These are phyloP conservation scores for Porogramme epimiltina DNA, from an alignment of 1,284 basidiomycete species.

Conservation along the genomic window DNA sequence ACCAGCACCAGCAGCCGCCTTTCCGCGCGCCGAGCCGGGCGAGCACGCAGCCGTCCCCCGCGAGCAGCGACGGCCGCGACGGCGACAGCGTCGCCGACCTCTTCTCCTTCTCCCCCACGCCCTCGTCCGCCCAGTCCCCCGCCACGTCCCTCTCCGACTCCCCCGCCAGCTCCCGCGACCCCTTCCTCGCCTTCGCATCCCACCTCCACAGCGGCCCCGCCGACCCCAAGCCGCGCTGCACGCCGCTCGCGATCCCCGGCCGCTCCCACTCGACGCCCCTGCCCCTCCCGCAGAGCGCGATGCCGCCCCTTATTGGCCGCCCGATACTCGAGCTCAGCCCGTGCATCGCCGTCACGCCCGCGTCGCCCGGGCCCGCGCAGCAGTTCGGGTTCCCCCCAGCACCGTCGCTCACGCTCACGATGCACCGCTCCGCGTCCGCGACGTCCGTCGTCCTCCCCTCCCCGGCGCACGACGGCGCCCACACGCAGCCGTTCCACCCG, in stretches of 20 bases:
- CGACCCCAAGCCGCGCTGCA: conserved; percentile 1
- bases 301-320: conserved; percentile 8
- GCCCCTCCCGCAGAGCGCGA: background rate
- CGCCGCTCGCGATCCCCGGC: conserved; percentile 13
- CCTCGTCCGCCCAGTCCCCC: conserved; percentile 11
- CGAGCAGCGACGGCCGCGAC: conserved; percentile 15
- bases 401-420: background rate
- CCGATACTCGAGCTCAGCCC: conserved; percentile 17
- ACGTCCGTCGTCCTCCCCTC: conserved; percentile 15
- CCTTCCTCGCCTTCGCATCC: background rate
- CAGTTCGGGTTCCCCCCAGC: too few species aligned
- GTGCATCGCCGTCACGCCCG: conserved; percentile 19
- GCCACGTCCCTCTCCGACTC: conserved; percentile 9
- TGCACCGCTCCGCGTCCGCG: conserved; percentile 8
- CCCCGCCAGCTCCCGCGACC: conserved; percentile 6
- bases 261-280: conserved; percentile 11
- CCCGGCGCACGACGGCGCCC: background rate
- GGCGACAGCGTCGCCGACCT: conserved; percentile 13
- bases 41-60: conserved; percentile 11
- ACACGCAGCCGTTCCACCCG: too few species aligned
- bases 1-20: too few species aligned
- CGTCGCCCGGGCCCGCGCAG: conserved; percentile 9
- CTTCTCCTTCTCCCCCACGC: conserved; percentile 13
- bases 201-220: background rate
- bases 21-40: background rate